Percentiles rank a stretch among this genome's conserved stretches.
These are phyloP conservation scores for Beauveria sp. DNA, from an alignment of 2,329 filamentous ascomycete genomes.

Conservation along the genomic window DNA sequence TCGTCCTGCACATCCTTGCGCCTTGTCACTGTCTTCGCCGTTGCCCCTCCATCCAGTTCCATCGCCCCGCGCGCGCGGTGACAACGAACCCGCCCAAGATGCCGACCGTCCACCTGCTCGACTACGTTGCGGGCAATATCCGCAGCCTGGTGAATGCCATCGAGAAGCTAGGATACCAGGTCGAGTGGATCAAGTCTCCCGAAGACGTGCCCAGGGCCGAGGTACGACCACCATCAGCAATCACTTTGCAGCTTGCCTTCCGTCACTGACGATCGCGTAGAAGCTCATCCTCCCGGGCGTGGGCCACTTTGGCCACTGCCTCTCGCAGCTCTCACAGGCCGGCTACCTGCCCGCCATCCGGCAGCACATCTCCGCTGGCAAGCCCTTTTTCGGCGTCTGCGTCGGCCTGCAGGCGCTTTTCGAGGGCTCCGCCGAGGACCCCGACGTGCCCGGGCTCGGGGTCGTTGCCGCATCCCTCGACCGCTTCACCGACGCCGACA, in stretches of 20 bases:
- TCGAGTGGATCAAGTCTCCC: conserved; percentile 84
- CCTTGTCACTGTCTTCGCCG: background rate
- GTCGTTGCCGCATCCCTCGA: conserved; percentile 63
- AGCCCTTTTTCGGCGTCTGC: conserved; percentile 97
- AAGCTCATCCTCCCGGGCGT: conserved; percentile 94
- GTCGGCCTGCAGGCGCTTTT: conserved; percentile 91
- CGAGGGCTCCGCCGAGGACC: conserved; percentile 73
- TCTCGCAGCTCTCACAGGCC: conserved; percentile 72
- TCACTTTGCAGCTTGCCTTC: too few species aligned
- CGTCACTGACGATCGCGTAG: conserved; percentile 33
- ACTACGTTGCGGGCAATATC: conserved; percentile 96
- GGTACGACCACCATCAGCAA: conserved; percentile 37
- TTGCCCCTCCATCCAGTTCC: conserved; percentile 6
- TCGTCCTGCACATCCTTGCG: background rate
- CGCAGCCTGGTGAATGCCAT: conserved; percentile 95
- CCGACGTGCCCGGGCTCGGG: conserved; percentile 63
- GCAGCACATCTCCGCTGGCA: conserved; percentile 78
- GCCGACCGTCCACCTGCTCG: conserved; percentile 68
- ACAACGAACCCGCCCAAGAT: conserved; percentile 36
- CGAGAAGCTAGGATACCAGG: conserved; percentile 85
- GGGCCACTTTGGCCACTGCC: conserved; percentile 94
- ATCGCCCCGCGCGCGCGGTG: background rate
- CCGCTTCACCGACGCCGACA: conserved; percentile 68
- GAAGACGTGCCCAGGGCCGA: conserved; percentile 79
- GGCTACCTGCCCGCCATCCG: conserved; percentile 78